Evolutionary conservation across 441 rosid species (phyloP), one percentile per base, ranked within the genome.

Genomic region (Gossypium laxum): DNA sequence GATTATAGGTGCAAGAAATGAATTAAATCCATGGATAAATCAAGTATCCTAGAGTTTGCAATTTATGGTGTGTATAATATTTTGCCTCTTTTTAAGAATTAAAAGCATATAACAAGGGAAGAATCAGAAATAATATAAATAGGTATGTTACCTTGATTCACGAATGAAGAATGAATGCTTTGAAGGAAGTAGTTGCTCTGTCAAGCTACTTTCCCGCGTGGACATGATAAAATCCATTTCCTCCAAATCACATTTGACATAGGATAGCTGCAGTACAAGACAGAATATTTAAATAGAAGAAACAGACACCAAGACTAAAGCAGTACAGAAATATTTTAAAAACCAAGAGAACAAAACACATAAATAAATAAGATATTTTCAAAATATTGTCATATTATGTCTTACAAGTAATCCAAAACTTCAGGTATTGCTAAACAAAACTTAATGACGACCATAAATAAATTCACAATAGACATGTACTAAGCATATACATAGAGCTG

Each of bases 171-270:
- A 92, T 34, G 98, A 88, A 84, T 88, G 88, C 77, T 87, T 91
- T 66, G 91, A 87, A 75, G 96, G 98, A 75, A 95, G 93, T 75
- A 95, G 95, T 73, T 84, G 89, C 84, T 95, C 96, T 22, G 91
- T 83, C 89, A 92, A 84, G 80, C 76, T 85, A 83, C 81, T 83
- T 82, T 83, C 96, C 76, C 87, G 81, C 72, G 82, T 78, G 55
- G 99, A 89, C 83, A 95, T 79, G 75, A 95, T 88, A 77, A 84
- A 85, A 82, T 91, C 90, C 99, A 95, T 91, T 85, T 95, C 99
- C 83, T 88, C 98, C 78, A 92, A 82, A 72, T 93, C 92, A 80
- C 88, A 76, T 83, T 85, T 86, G 73, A 92, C 81, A 75, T 82
- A 84, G 32, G 95, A 89, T 72, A 95, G 80, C 99, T 95, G 91